Evolutionary conservation across 2,329 filamentous ascomycete genomes (phyloP).

Genomic region (Allantophomopsis lycopodina): DNA sequence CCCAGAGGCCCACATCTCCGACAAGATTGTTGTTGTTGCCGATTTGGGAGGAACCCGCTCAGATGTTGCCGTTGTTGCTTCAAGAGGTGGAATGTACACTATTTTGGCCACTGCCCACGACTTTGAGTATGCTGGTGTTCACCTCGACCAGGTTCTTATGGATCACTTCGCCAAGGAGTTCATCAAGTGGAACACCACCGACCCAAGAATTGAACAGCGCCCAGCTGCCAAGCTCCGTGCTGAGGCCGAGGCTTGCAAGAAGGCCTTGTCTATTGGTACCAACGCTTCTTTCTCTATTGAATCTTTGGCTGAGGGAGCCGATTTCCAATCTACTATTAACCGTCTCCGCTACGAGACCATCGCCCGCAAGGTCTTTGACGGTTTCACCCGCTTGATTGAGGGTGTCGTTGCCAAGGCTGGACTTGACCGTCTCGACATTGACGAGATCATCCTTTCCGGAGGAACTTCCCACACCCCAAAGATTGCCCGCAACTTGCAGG

Average conservation of each 20-base stretch:
- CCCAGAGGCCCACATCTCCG: slow-evolving; percentile 56
- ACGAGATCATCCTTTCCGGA: slow-evolving; percentile 87
- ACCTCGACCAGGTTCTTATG: slow-evolving; percentile 81
- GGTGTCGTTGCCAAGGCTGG: slow-evolving; percentile 82
- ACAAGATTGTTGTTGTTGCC: slow-evolving; percentile 85
- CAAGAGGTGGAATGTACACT: slow-evolving; percentile 90
- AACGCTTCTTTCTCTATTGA: slow-evolving; percentile 91
- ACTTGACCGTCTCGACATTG: slow-evolving; percentile 82
- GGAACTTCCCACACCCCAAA: slow-evolving; percentile 89
- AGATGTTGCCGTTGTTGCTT: slow-evolving; percentile 82
- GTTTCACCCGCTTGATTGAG: slow-evolving; percentile 77
- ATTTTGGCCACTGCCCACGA: slow-evolving; percentile 88
- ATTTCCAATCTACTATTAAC: slow-evolving; percentile 89
- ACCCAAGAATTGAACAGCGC: slow-evolving; percentile 70
- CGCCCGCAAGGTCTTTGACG: slow-evolving; percentile 71
- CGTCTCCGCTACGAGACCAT: slow-evolving; percentile 85
- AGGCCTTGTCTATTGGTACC: slow-evolving; percentile 74
- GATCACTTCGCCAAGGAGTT: slow-evolving; percentile 99
- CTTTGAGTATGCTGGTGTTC: slow-evolving; percentile 79
- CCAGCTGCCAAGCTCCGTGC: slow-evolving; percentile 85
- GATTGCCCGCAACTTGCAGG: slow-evolving; percentile 67
- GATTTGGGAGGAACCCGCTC: slow-evolving; percentile 89
- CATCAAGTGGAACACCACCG: slow-evolving; percentile 79
- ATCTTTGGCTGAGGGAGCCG: slow-evolving; percentile 74
- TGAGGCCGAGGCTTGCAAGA: slow-evolving; percentile 85